Conservation (phyloP, 2,329 filamentous ascomycete species). For the Neofusicoccum parvum region DNA sequence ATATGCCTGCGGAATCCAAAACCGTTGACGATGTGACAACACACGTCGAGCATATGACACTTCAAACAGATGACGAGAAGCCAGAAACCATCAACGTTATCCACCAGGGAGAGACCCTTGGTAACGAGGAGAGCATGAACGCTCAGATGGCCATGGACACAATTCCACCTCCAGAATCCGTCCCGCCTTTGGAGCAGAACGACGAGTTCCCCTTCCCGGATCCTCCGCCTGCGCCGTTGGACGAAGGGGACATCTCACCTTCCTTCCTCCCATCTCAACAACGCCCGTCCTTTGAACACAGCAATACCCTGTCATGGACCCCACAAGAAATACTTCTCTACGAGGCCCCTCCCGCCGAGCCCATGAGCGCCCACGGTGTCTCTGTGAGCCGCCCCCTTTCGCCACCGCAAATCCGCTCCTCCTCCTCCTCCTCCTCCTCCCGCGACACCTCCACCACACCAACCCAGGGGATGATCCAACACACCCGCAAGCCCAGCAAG, state of each 20-base stretch:
- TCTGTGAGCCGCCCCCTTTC: background rate
- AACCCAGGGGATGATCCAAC: background rate
- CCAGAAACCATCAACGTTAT: constrained; percentile 23
- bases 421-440: background rate
- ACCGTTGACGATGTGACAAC: constrained; percentile 3
- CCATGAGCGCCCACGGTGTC: constrained; percentile 8
- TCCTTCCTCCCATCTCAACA: background rate
- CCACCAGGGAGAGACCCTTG: constrained; percentile 23
- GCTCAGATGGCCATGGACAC: constrained; percentile 26
- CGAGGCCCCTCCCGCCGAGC: constrained; percentile 8
- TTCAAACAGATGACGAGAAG: constrained; percentile 12
- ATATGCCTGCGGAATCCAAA: background rate
- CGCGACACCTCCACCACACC: background rate
- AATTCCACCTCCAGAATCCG: background rate
- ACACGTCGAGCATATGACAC: constrained; percentile 23
- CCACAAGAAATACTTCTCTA: background rate
- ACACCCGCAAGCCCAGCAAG: background rate
- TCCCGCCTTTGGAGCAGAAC: constrained; percentile 2
- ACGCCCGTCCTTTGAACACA: constrained; percentile 3
- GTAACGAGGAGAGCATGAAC: constrained; percentile 27
- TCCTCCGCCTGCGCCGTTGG: background rate
- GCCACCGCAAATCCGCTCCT: background rate
- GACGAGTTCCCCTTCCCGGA: constrained; percentile 24
- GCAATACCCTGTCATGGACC: constrained; percentile 17
- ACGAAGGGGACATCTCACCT: background rate